phyloP scores from a whole-genome alignment of 1,284 basidiomycete genomes.

The Erythrobasidium hasegawianum region DNA sequence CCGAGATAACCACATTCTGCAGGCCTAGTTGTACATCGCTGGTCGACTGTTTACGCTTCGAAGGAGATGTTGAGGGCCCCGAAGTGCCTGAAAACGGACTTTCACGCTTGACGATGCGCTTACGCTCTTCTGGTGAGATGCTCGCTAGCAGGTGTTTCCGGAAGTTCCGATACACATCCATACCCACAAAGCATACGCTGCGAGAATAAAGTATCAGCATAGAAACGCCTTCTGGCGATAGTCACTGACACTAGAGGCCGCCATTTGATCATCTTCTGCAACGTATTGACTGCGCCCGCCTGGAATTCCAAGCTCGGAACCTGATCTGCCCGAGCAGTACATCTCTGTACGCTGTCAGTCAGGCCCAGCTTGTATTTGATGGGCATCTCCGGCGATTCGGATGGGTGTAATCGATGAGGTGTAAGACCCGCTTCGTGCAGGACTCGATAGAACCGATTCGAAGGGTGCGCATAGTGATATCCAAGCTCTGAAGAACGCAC shows the following conservation, averaged over 20 bases:
- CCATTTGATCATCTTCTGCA: slow-evolving; percentile 21
- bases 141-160: slow-evolving; percentile 16
- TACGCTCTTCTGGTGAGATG: background rate
- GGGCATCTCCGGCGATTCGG: slow-evolving; percentile 29
- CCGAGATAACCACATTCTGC: slow-evolving; percentile 12
- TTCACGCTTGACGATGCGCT: background rate
- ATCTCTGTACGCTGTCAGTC: slow-evolving; percentile 28
- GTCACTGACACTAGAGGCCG: slow-evolving; percentile 17
- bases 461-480: slow-evolving; percentile 33
- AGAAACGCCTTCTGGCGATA: background rate
- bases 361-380: slow-evolving; percentile 18
- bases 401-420: slow-evolving; percentile 15
- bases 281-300: slow-evolving; percentile 20
- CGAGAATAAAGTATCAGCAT: background rate
- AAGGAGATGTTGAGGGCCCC: background rate
- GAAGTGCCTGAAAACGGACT: background rate
- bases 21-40: slow-evolving; percentile 24
- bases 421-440: slow-evolving; percentile 31
- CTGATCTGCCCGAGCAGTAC: slow-evolving; percentile 31
- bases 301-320: slow-evolving; percentile 22
- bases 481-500: slow-evolving; percentile 21
- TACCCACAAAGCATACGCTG: slow-evolving; percentile 33
- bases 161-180: slow-evolving; percentile 33
- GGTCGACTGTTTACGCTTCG: slow-evolving; percentile 11
- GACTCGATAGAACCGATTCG: slow-evolving; percentile 35